phyloP scores from a whole-genome alignment of 2,329 filamentous ascomycete genomes.

The Podosphaera xanthii region DNA sequence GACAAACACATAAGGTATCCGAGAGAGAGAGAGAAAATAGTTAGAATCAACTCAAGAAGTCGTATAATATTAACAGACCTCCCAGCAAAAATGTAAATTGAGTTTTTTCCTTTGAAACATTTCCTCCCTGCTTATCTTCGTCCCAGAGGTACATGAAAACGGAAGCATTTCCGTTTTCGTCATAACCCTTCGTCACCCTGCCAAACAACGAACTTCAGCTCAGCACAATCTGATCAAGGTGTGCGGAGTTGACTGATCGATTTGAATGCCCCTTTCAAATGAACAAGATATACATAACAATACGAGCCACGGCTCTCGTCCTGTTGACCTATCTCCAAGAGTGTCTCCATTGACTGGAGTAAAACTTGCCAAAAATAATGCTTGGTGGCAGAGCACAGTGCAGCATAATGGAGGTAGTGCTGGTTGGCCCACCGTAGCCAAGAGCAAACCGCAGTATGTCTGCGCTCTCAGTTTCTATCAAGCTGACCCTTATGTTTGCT shows the following conservation, averaged over 20 bases:
- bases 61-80: background rate
- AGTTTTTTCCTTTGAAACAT: background rate
- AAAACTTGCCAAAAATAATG: slow-evolving; percentile 13
- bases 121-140: background rate
- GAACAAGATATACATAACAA: slow-evolving; percentile 14
- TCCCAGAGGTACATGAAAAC: background rate
- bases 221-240: background rate
- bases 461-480: background rate
- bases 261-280: slow-evolving; percentile 18
- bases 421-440: slow-evolving; percentile 15
- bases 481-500: slow-evolving; percentile 5
- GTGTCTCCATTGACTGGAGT: slow-evolving; percentile 8
- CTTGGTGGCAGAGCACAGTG: slow-evolving; percentile 17
- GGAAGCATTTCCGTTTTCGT: background rate
- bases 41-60: background rate
- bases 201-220: background rate
- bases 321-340: slow-evolving; percentile 11
- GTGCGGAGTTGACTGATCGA: slow-evolving; percentile 2
- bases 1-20: too few species aligned
- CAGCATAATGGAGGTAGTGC: slow-evolving; percentile 12
- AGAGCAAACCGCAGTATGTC: slow-evolving; percentile 13
- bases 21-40: background rate
- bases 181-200: too few species aligned
- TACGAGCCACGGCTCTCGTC: slow-evolving; percentile 7
- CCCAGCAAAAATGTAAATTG: background rate